phyloP scores from a whole-genome alignment of 2,329 filamentous ascomycete genomes.

The Ophiostoma perfectum region DNA sequence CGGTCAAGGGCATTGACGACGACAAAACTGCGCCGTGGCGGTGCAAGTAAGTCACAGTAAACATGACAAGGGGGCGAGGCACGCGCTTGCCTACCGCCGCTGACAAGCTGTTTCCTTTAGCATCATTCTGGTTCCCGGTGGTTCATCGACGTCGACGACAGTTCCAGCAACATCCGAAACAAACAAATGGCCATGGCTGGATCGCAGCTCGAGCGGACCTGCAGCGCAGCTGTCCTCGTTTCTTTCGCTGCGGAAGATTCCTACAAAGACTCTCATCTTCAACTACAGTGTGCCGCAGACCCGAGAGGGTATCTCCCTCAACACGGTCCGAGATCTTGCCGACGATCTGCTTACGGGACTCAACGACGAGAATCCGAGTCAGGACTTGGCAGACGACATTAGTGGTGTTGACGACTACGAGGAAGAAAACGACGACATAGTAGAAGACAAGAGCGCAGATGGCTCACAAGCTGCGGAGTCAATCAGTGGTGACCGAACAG shows the following conservation, averaged over 20 bases:
- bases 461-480: background rate
- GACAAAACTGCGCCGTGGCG: background rate
- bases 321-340: background rate
- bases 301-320: background rate
- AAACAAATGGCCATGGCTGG: background rate
- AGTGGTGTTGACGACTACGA: background rate
- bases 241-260: background rate
- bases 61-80: no score
- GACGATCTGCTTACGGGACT: background rate
- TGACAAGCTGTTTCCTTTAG: background rate
- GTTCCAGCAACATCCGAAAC: background rate
- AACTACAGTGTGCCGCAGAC: constrained; percentile 1
- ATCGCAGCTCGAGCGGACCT: background rate
- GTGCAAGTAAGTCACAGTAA: background rate
- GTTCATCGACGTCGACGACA: background rate
- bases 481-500: no score
- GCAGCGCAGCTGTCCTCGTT: background rate
- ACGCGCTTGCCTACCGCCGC: background rate
- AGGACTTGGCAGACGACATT: background rate
- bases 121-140: constrained; percentile 5
- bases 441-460: background rate
- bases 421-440: background rate
- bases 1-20: background rate
- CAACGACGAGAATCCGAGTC: background rate
- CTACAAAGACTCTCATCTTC: background rate